phyloP scores from a whole-genome alignment of 1,284 basidiomycete genomes.

The Neolentinus lepideus region DNA sequence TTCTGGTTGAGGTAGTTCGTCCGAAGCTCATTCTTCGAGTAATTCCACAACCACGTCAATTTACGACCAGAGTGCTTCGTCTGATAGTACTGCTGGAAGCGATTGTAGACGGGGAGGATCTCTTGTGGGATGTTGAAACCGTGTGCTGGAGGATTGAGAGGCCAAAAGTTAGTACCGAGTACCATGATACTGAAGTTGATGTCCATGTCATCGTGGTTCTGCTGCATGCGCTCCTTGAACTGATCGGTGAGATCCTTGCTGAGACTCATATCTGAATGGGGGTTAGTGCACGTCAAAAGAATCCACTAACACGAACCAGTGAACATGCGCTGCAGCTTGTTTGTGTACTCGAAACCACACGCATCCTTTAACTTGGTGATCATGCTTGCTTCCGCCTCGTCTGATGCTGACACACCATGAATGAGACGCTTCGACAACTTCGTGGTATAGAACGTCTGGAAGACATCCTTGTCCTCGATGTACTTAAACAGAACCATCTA shows the following conservation, averaged over 20 bases:
- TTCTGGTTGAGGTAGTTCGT: constrained; percentile 92
- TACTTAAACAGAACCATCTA: constrained; percentile 99
- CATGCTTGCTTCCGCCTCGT: constrained; percentile 97
- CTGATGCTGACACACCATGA: constrained; percentile 88
- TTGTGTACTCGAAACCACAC: constrained; percentile 98
- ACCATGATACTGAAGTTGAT: constrained; percentile 94
- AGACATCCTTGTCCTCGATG: constrained; percentile 98
- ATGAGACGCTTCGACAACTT: constrained; percentile 95
- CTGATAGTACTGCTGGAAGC: constrained; percentile 92
- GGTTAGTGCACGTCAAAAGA: constrained; percentile 5
- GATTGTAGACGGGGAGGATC: constrained; percentile 82
- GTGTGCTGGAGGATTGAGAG: constrained; percentile 75
- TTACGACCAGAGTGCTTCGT: constrained; percentile 94
- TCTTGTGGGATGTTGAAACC: constrained; percentile 90
- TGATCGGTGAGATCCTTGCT: constrained; percentile 95
- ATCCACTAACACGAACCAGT: constrained; percentile 50
- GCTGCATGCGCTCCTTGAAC: constrained; percentile 92
- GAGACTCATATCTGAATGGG: constrained; percentile 77
- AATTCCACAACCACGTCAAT: constrained; percentile 97
- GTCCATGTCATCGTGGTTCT: constrained; percentile 78
- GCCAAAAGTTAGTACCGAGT: constrained; percentile 96
- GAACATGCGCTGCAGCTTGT: constrained; percentile 98
- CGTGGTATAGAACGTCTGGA: constrained; percentile 98
- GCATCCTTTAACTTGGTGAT: constrained; percentile 98
- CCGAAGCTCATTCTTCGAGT: constrained; percentile 92